Evolutionary conservation across 23 red algal genomes (phyloP).

Genomic region (Agarophyton chilense): DNA sequence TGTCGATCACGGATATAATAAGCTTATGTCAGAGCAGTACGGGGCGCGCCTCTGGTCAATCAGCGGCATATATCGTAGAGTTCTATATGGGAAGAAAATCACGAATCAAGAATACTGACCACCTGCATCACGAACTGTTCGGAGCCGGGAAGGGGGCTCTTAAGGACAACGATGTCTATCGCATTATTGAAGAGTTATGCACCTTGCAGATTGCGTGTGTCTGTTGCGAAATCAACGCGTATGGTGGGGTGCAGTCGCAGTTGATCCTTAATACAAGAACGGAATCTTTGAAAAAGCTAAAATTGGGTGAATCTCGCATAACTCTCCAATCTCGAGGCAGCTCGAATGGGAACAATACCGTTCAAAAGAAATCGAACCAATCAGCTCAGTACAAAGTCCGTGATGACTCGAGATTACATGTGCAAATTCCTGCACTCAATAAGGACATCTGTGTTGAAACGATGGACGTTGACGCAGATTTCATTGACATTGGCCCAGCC

Average conservation of each 20-base stretch:
- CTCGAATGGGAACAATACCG: neutral
- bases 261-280: constrained; percentile 21
- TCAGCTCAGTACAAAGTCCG: neutral
- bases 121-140: constrained; percentile 39
- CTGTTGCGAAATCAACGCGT: constrained; percentile 55
- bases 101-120: constrained; percentile 54
- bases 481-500: neutral
- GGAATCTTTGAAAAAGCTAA: constrained; percentile 23
- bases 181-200: constrained; percentile 66
- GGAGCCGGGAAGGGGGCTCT: constrained; percentile 51
- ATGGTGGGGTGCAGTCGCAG: constrained; percentile 58
- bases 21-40: constrained; percentile 7
- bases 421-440: neutral
- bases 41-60: constrained; percentile 19
- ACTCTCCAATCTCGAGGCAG: constrained; percentile 50
- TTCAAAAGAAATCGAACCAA: neutral
- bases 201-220: constrained; percentile 27
- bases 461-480: neutral
- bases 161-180: constrained; percentile 70
- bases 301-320: constrained; percentile 26
- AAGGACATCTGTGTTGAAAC: neutral
- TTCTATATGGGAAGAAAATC: constrained; percentile 71
- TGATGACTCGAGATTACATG: neutral
- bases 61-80: constrained; percentile 61
- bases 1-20: constrained; percentile 46